Conservation (phyloP, 192 early-diverging fungal genomes). For the Entomortierella chlamydospora region DNA sequence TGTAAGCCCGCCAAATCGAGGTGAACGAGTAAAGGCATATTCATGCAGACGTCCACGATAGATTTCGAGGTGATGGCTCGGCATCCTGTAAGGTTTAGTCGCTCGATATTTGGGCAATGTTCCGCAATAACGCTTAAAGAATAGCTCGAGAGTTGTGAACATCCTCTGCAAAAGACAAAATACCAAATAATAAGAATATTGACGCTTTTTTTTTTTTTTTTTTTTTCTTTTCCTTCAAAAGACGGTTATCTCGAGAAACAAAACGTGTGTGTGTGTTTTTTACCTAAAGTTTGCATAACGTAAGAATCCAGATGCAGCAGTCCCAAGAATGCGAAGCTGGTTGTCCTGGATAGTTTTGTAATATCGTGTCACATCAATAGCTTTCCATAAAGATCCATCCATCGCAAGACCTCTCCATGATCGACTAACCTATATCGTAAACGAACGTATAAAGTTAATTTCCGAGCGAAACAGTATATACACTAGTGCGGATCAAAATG, state of each 20-base stretch:
- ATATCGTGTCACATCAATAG: constrained; percentile 30
- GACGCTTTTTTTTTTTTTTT: too few species aligned
- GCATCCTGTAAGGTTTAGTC: constrained; percentile 32
- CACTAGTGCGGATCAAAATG: too few species aligned
- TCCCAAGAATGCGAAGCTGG: constrained; percentile 32
- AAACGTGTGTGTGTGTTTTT: not conserved
- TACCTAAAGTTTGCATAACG: constrained; percentile 47
- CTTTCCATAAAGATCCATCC: constrained; percentile 49
- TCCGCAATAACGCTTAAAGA: constrained; percentile 39
- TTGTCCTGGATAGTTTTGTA: constrained; percentile 44
- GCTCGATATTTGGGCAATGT: constrained; percentile 45
- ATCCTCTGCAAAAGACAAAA: constrained; percentile 28
- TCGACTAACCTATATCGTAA: constrained; percentile 24
- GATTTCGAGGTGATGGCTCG: constrained; percentile 53
- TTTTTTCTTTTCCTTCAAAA: too few species aligned
- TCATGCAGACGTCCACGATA: constrained; percentile 52
- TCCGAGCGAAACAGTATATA: not conserved
- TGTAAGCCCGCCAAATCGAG: constrained; percentile 58
- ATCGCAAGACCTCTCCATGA: constrained; percentile 38
- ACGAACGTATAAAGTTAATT: not conserved
- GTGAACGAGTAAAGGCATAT: constrained; percentile 39
- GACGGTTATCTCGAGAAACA: too few species aligned
- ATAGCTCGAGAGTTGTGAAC: constrained; percentile 26
- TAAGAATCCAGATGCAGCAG: constrained; percentile 33
- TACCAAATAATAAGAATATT: not conserved